Conservation (phyloP, 2,329 filamentous ascomycete genomes). For the Ceratocystiopsis sp. region DNA sequence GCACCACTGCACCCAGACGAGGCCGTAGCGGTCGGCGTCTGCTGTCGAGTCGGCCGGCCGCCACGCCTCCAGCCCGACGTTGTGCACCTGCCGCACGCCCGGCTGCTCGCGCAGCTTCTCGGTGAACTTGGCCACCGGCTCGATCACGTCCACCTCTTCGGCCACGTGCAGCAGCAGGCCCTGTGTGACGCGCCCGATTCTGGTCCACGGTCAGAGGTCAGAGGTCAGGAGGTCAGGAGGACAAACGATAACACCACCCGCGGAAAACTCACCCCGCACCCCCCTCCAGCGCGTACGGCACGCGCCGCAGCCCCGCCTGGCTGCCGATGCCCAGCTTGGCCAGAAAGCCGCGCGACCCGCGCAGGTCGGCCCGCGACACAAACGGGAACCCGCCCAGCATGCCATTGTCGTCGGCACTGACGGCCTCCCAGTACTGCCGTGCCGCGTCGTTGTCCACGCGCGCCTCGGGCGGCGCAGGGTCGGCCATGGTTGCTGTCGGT, state of each 20-base stretch:
- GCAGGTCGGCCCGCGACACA: slow-evolving; percentile 53
- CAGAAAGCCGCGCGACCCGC: slow-evolving; percentile 53
- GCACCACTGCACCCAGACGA: slow-evolving; percentile 90
- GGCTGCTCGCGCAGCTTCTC: slow-evolving; percentile 36
- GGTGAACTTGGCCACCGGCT: slow-evolving; percentile 73
- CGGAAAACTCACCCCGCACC: slow-evolving; percentile 21
- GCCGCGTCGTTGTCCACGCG: slow-evolving; percentile 19
- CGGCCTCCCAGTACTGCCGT: slow-evolving; percentile 29
- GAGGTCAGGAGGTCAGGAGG: not conserved
- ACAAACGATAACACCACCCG: too few species aligned
- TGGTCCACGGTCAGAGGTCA: slow-evolving; percentile 12
- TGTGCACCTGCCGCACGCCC: slow-evolving; percentile 48
- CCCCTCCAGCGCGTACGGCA: slow-evolving; percentile 20
- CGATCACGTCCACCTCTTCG: slow-evolving; percentile 62
- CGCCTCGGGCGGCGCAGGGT: slow-evolving; percentile 15
- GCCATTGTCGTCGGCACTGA: slow-evolving; percentile 37
- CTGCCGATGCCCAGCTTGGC: slow-evolving; percentile 42
- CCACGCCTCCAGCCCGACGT: slow-evolving; percentile 62
- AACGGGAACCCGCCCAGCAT: slow-evolving; percentile 61
- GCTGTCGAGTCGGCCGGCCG: slow-evolving; percentile 14
- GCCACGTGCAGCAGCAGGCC: slow-evolving; percentile 57
- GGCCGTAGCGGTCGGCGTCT: slow-evolving; percentile 40
- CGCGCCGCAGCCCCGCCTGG: slow-evolving; percentile 14
- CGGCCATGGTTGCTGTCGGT: too few species aligned
- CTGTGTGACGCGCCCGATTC: slow-evolving; percentile 70